A percentile compares a stretch with the other conserved stretches of the same genome.
Conservation (phyloP, 2,329 filamentous ascomycete species). For the Zopfia rhizophila region DNA sequence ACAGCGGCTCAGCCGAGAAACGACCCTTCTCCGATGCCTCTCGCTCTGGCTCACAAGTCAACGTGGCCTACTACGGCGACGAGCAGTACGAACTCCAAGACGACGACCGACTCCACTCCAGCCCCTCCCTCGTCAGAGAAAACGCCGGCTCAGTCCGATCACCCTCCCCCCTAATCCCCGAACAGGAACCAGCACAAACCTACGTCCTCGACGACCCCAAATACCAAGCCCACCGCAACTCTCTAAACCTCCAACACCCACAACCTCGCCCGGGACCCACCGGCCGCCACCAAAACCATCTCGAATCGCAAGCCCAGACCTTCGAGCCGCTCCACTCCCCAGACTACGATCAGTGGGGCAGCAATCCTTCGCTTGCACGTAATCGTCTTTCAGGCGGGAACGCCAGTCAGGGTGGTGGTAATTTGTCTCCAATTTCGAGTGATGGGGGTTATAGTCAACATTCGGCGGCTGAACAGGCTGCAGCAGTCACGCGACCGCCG, state of each 20-base stretch:
- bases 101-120: constrained; percentile 64
- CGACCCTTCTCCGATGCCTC: constrained; percentile 73
- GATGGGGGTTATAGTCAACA: constrained; percentile 52
- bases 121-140: constrained; percentile 43
- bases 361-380: constrained; percentile 54
- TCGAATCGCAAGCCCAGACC: constrained; percentile 77
- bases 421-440: constrained; percentile 50
- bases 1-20: constrained; percentile 68
- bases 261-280: constrained; percentile 80
- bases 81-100: constrained; percentile 70
- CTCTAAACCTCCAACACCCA: constrained; percentile 80
- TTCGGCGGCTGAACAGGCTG: constrained; percentile 50
- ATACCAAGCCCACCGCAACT: constrained; percentile 84
- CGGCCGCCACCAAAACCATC: constrained; percentile 76
- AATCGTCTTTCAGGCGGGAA: constrained; percentile 50
- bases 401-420: constrained; percentile 41
- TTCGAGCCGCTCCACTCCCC: constrained; percentile 61
- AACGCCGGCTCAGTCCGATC: constrained; percentile 49
- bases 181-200: constrained; percentile 54
- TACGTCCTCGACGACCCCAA: constrained; percentile 71
- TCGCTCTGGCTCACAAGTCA: constrained; percentile 80
- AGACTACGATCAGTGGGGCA: constrained; percentile 62
- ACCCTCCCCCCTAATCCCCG: constrained; percentile 65
- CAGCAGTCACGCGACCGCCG: constrained; percentile 59
- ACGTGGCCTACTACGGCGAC: constrained; percentile 68